These are phyloP conservation scores for Psophocarpus tetragonolobus DNA, from an alignment of 306 rosid species.

Conservation along the genomic window DNA sequence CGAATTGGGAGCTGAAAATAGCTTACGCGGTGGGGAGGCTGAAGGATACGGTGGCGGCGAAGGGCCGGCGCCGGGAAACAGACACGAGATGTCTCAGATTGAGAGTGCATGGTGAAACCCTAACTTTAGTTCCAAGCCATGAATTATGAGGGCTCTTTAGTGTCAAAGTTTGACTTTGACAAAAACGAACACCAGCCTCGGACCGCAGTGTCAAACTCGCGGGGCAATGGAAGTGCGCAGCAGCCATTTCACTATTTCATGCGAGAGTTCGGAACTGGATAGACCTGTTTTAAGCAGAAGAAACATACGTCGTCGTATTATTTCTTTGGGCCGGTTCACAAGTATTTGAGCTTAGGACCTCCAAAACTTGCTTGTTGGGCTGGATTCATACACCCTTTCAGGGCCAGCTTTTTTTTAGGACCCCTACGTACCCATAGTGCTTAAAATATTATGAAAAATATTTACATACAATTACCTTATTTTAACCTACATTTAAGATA, in stretches of 20 bases:
- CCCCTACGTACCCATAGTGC: too few species aligned
- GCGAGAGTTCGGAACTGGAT: neutral
- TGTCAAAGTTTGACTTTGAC: conserved; percentile 17
- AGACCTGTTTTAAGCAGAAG: neutral
- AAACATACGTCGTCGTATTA: conserved; percentile 7
- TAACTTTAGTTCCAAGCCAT: conserved; percentile 51
- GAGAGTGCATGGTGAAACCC: conserved; percentile 37
- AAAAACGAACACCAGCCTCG: conserved; percentile 9
- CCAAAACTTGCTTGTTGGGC: neutral
- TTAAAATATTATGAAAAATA: too few species aligned
- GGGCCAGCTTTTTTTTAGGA: too few species aligned
- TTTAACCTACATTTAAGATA: too few species aligned
- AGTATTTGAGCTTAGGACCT: neutral
- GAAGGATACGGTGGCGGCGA: conserved; percentile 47
- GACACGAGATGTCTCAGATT: conserved; percentile 27
- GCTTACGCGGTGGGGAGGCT: conserved; percentile 80
- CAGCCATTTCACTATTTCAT: conserved; percentile 19
- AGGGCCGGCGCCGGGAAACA: conserved; percentile 41
- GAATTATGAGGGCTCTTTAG: conserved; percentile 27
- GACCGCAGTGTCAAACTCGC: conserved; percentile 29
- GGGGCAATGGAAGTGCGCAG: conserved; percentile 25
- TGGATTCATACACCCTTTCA: too few species aligned
- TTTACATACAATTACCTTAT: too few species aligned
- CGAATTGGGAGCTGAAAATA: neutral
- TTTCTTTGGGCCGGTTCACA: neutral